These are phyloP conservation scores for Capsella bursapastoris DNA, from an alignment of 345 rosid genomes.

Conservation along the genomic window DNA sequence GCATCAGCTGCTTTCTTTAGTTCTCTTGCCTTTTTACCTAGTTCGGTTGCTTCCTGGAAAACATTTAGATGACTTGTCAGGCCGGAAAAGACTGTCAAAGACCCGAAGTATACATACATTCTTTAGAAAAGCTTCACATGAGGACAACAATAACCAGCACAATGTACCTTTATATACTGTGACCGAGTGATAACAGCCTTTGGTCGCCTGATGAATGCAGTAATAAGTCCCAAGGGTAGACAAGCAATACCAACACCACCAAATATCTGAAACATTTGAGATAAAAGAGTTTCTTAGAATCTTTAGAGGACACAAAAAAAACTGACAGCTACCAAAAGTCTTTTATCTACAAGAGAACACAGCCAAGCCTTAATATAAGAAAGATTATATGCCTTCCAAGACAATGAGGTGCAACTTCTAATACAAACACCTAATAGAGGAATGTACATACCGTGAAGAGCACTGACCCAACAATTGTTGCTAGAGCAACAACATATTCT, in stretches of 20 bases:
- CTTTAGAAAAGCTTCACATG: background rate
- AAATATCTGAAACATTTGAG: conserved; percentile 66
- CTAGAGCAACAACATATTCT: conserved; percentile 98
- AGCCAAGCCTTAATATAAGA: conserved; percentile 17
- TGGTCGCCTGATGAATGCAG: conserved; percentile 94
- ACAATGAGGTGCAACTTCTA: conserved; percentile 13
- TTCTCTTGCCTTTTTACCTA: conserved; percentile 96
- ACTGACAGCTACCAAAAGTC: conserved; percentile 3
- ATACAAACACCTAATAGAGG: conserved; percentile 8
- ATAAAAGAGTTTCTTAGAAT: conserved; percentile 28
- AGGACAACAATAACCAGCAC: conserved; percentile 38
- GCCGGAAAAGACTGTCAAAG: background rate
- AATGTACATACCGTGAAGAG: conserved; percentile 75
- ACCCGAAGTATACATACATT: background rate
- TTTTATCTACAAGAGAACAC: conserved; percentile 4
- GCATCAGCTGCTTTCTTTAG: conserved; percentile 94
- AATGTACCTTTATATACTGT: conserved; percentile 95
- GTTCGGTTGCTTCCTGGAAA: conserved; percentile 96
- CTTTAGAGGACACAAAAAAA: conserved; percentile 18
- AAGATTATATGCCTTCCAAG: background rate
- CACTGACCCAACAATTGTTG: conserved; percentile 94
- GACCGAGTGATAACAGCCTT: conserved; percentile 99
- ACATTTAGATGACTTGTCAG: conserved; percentile 15
- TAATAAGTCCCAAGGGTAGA: conserved; percentile 91
- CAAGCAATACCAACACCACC: conserved; percentile 99